Evolutionary conservation across 192 early-diverging fungal species (phyloP).

Genomic region (Rhizophagus sp.): DNA sequence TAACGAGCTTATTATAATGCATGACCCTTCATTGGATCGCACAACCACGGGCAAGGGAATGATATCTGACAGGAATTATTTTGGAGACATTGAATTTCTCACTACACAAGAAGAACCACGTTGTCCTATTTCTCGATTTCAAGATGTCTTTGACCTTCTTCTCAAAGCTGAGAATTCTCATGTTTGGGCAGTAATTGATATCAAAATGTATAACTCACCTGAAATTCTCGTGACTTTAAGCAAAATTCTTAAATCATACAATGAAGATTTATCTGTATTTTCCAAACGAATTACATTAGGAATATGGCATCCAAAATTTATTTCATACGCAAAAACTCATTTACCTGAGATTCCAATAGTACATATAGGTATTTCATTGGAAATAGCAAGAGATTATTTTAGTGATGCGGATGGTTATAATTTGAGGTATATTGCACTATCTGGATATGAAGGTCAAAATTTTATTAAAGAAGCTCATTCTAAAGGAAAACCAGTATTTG

Average conservation of each 20-base stretch:
- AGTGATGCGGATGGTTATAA: constrained; percentile 44
- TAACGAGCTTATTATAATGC: constrained; percentile 56
- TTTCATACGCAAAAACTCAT: constrained; percentile 43
- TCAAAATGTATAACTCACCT: constrained; percentile 48
- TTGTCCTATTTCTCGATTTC: constrained; percentile 48
- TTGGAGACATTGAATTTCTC: constrained; percentile 53
- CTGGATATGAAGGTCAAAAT: constrained; percentile 38
- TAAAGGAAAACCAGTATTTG: constrained; percentile 45
- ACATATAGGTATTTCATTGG: constrained; percentile 54
- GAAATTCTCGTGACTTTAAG: constrained; percentile 30
- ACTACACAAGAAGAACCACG: constrained; percentile 45
- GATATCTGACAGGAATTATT: constrained; percentile 42
- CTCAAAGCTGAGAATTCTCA: constrained; percentile 45
- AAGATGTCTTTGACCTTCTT: constrained; percentile 51
- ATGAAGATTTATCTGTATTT: constrained; percentile 35
- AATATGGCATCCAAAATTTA: constrained; percentile 55
- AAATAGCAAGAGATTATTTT: constrained; percentile 45
- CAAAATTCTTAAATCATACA: constrained; percentile 23
- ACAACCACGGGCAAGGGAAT: constrained; percentile 51
- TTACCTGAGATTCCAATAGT: constrained; percentile 45
- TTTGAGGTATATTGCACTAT: constrained; percentile 44
- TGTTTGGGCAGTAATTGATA: constrained; percentile 56
- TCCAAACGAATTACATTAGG: constrained; percentile 51
- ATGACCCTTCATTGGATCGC: constrained; percentile 52
- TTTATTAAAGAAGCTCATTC: constrained; percentile 54